phyloP scores from a whole-genome alignment of 2,329 filamentous ascomycete genomes.

The Orbilia quercus region DNA sequence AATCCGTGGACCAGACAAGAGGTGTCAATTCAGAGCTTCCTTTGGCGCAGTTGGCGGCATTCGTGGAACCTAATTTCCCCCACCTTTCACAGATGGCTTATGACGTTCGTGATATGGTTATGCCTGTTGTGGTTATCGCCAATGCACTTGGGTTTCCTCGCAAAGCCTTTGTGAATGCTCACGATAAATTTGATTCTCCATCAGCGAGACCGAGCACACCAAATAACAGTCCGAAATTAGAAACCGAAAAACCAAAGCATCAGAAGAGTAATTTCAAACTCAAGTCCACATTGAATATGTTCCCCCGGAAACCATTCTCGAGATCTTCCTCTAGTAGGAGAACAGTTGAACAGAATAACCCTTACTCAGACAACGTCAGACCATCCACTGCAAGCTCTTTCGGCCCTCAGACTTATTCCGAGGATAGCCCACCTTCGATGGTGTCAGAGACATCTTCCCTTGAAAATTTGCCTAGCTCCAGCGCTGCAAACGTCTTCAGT shows the following conservation, averaged over 20 bases:
- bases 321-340: slow-evolving; percentile 19
- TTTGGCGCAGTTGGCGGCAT: slow-evolving; percentile 33
- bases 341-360: slow-evolving; percentile 26
- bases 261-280: slow-evolving; percentile 17
- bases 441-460: slow-evolving; percentile 30
- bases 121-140: slow-evolving; percentile 43
- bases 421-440: slow-evolving; percentile 22
- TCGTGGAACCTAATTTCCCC: slow-evolving; percentile 43
- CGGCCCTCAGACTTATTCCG: slow-evolving; percentile 20
- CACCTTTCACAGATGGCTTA: slow-evolving; percentile 32
- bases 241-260: slow-evolving; percentile 4
- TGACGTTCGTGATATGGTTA: slow-evolving; percentile 49
- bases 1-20: slow-evolving; percentile 12
- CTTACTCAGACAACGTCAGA: slow-evolving; percentile 20
- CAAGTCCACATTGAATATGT: slow-evolving; percentile 18
- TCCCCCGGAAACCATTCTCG: slow-evolving; percentile 34
- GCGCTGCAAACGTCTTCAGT: slow-evolving; percentile 2
- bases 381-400: slow-evolving; percentile 11
- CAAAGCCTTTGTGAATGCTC: slow-evolving; percentile 25
- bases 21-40: slow-evolving; percentile 20
- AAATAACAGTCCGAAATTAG: not conserved
- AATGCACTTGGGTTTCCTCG: slow-evolving; percentile 49
- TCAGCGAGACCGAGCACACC: not conserved
- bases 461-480: slow-evolving; percentile 31
- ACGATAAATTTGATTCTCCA: not conserved